phyloP scores from a whole-genome alignment of 1,139 yeast genomes.

The Saccharomyces hybrid region DNA sequence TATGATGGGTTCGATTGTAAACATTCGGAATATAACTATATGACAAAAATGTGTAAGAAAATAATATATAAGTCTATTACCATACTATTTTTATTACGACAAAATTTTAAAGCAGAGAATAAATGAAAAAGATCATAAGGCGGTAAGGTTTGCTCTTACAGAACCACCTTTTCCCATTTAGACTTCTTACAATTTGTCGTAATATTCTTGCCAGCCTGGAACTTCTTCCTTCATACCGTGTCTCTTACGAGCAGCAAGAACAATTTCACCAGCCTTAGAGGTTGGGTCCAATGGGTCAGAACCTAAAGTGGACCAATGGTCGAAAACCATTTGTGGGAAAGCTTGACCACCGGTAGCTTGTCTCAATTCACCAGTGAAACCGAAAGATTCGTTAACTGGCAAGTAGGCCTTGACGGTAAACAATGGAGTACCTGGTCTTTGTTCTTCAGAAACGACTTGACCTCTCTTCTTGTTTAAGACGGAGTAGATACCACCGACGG shows the following conservation, averaged over 20 bases:
- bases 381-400: slow-evolving; percentile 99
- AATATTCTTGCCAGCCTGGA: slow-evolving; percentile 99
- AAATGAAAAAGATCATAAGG: not conserved
- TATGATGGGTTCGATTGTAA: not conserved
- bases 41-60: not conserved
- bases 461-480: slow-evolving; percentile 99
- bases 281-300: slow-evolving; percentile 92
- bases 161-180: not conserved
- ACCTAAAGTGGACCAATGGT: slow-evolving; percentile 87
- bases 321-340: slow-evolving; percentile 99
- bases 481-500: slow-evolving; percentile 99
- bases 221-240: slow-evolving; percentile 95
- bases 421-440: slow-evolving; percentile 99
- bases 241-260: slow-evolving; percentile 85
- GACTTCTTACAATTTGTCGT: slow-evolving; percentile 81
- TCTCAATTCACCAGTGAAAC: slow-evolving; percentile 99
- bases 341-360: slow-evolving; percentile 99
- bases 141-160: not conserved
- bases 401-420: slow-evolving; percentile 98
- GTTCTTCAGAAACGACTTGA: slow-evolving; percentile 97
- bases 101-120: not conserved
- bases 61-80: not conserved
- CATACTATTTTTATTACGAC: not conserved
- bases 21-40: slow-evolving; percentile 1
- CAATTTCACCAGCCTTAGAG: slow-evolving; percentile 93